These are phyloP conservation scores for Yamadazyma epiphylla DNA, from an alignment of 1,139 yeast genomes.

Conservation along the genomic window DNA sequence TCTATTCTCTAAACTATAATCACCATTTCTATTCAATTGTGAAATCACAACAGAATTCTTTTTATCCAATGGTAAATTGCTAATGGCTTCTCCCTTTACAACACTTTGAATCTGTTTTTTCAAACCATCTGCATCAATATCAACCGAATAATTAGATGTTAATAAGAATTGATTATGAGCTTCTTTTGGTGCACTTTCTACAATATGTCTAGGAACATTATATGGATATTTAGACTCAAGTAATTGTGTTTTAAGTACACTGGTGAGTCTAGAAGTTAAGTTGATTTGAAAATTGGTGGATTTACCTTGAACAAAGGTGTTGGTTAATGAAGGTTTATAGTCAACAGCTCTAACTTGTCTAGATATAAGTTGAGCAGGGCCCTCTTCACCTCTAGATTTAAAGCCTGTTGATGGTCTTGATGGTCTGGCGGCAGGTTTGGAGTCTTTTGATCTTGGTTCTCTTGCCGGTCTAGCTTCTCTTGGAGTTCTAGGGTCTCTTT, in stretches of 20 bases:
- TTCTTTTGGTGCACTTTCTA: conserved; percentile 23
- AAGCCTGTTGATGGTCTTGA: conserved; percentile 4
- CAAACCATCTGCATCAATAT: conserved; percentile 22
- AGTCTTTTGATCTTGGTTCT: too few relatives aligned
- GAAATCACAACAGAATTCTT: conserved; percentile 11
- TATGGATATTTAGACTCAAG: conserved; percentile 42
- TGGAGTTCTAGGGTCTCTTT: neutral
- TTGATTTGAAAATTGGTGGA: conserved; percentile 28
- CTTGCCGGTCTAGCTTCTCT: conserved; percentile 4
- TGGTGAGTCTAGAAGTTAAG: conserved; percentile 36
- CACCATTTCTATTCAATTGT: conserved; percentile 28
- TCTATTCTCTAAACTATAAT: conserved; percentile 24
- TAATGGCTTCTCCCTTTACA: conserved; percentile 29
- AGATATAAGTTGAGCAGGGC: conserved; percentile 7
- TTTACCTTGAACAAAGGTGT: conserved; percentile 39
- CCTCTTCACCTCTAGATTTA: conserved; percentile 4
- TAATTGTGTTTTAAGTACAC: conserved; percentile 38
- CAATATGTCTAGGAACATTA: conserved; percentile 33
- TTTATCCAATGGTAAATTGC: conserved; percentile 4
- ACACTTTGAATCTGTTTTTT: conserved; percentile 26
- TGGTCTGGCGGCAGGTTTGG: too few relatives aligned
- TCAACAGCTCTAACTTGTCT: conserved; percentile 6
- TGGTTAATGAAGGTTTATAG: conserved; percentile 12
- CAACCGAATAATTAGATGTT: conserved; percentile 25
- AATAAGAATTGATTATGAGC: conserved; percentile 29